Evolutionary conservation across 257 asterid genomes (phyloP).

Genomic region (Nemophila menziesii): DNA sequence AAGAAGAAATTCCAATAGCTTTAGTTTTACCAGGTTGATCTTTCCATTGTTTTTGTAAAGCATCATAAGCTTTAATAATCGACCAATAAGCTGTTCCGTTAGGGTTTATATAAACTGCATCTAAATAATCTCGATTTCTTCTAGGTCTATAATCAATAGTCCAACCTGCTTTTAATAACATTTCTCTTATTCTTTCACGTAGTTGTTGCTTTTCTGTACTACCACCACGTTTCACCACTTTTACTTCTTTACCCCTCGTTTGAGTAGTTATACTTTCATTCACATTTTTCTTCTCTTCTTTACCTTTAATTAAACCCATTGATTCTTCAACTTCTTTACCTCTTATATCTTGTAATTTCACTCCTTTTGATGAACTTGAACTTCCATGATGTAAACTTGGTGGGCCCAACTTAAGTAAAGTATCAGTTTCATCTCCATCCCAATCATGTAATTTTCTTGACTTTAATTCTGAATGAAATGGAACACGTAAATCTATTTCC

Average conservation of each 20-base stretch:
- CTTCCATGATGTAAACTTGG: constrained; percentile 38
- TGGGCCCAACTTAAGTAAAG: constrained; percentile 56
- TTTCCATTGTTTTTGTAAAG: constrained; percentile 61
- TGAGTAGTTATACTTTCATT: neutral
- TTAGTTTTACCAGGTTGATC: constrained; percentile 33
- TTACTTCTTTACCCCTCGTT: constrained; percentile 18
- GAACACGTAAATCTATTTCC: constrained; percentile 19
- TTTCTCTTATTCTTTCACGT: constrained; percentile 78
- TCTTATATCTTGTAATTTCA: constrained; percentile 44
- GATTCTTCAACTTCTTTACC: constrained; percentile 27
- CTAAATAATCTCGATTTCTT: constrained; percentile 82
- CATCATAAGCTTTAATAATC: constrained; percentile 88
- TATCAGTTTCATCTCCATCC: constrained; percentile 44
- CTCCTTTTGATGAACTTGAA: constrained; percentile 46
- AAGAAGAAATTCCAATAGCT: constrained; percentile 33
- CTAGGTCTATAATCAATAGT: constrained; percentile 93
- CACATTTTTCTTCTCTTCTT: constrained; percentile 5
- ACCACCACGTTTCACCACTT: constrained; percentile 58
- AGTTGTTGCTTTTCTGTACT: constrained; percentile 86
- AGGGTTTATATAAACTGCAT: constrained; percentile 85
- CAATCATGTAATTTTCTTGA: constrained; percentile 29
- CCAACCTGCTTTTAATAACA: constrained; percentile 81
- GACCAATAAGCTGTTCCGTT: constrained; percentile 97
- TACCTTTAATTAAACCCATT: constrained; percentile 12
- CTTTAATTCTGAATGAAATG: constrained; percentile 25